phyloP scores from a whole-genome alignment of 495 filamentous ascomycete genomes.

The Tetracladium setigerum region DNA sequence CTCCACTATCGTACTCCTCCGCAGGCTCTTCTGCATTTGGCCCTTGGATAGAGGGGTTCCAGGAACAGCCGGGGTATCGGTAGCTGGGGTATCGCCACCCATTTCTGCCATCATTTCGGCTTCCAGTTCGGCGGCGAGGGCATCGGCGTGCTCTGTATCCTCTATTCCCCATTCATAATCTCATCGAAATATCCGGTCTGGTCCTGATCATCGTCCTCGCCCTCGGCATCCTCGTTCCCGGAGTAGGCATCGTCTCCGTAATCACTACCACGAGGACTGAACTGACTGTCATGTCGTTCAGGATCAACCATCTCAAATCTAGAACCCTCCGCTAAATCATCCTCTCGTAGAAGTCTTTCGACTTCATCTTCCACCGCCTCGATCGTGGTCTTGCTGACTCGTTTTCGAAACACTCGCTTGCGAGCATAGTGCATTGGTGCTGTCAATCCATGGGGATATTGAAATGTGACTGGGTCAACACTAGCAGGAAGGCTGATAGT shows the following conservation, averaged over 20 bases:
- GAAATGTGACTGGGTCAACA: slow-evolving; percentile 53
- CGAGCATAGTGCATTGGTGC: slow-evolving; percentile 83
- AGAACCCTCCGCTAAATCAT: slow-evolving; percentile 48
- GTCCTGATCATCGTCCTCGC: slow-evolving; percentile 28
- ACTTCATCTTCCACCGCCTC: slow-evolving; percentile 83
- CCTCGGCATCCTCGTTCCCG: slow-evolving; percentile 43
- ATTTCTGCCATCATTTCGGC: slow-evolving; percentile 24
- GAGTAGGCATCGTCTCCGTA: slow-evolving; percentile 42
- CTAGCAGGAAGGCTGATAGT: slow-evolving; percentile 54
- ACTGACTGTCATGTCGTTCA: slow-evolving; percentile 40
- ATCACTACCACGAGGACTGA: slow-evolving; percentile 27
- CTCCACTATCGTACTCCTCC: slow-evolving; percentile 30
- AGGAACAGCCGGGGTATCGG: slow-evolving; percentile 9
- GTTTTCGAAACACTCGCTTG: slow-evolving; percentile 78
- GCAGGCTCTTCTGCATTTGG: slow-evolving; percentile 17
- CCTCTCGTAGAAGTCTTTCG: slow-evolving; percentile 63
- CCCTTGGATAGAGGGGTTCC: slow-evolving; percentile 8
- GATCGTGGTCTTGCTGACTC: slow-evolving; percentile 75
- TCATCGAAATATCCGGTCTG: slow-evolving; percentile 20
- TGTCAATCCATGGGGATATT: slow-evolving; percentile 88
- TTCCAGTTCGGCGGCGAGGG: slow-evolving; percentile 34
- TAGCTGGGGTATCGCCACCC: slow-evolving; percentile 20
- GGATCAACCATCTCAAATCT: slow-evolving; percentile 60
- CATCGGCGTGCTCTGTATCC: slow-evolving; percentile 15
- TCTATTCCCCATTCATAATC: slow-evolving; percentile 1